Evolutionary conservation across 768 basidiomycete species (phyloP).

Genomic region (Termitomyces sp.): DNA sequence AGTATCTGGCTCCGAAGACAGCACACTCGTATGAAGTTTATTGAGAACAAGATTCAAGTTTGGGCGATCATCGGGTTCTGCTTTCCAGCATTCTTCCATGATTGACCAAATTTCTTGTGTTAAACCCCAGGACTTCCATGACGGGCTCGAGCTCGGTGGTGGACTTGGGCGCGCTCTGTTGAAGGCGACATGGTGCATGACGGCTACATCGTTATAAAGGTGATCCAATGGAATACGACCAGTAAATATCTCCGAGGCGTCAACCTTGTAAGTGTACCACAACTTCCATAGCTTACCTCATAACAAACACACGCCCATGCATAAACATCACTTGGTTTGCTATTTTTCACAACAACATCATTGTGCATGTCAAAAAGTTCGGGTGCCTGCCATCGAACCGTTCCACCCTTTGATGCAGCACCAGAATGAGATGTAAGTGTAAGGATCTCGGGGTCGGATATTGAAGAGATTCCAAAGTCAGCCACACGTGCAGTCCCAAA

Average conservation of each 20-base stretch:
- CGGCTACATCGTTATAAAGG: not conserved
- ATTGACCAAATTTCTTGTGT: not conserved
- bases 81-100: not conserved
- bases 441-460: not conserved
- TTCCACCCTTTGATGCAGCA: not conserved
- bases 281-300: not conserved
- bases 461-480: not conserved
- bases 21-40: not conserved
- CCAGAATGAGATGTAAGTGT: not conserved
- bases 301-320: conserved; percentile 2
- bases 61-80: not conserved
- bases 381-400: conserved; percentile 6
- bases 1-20: not conserved
- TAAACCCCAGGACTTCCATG: not conserved
- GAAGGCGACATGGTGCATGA: not conserved
- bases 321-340: conserved; percentile 4
- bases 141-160: not conserved
- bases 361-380: not conserved
- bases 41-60: not conserved
- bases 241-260: not conserved
- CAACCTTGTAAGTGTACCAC: too few species aligned
- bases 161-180: not conserved
- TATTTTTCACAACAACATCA: not conserved
- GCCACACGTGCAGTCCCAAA: not conserved
- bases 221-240: not conserved